Evolutionary conservation across 106 monocot genomes (phyloP), one percentile per base, ranked within the genome.

Genomic region (Dioscorea alata): DNA sequence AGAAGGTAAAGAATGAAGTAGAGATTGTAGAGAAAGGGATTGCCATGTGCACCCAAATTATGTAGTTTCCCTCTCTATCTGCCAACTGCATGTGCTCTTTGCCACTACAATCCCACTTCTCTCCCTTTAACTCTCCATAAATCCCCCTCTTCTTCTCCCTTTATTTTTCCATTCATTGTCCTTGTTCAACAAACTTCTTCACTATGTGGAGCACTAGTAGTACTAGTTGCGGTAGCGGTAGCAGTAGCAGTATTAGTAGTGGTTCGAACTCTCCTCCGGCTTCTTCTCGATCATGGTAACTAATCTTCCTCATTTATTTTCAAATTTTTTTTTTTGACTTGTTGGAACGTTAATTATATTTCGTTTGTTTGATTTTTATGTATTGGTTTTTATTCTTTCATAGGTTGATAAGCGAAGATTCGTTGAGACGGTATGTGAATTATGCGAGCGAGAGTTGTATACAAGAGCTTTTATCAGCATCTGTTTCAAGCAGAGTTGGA

Each of bases 371-470:
- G 50, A 49, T 34, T 24, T 58, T 61, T 23, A 18, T 61, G 32
- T 13, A 0, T 21, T 0, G 69, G 28, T 28, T 28, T 28, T 28
- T 28, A 28, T 28, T 28, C 28, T 28, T 28, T 28, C 3, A 28
- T 60, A 89, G 94, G 94, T 94, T 90, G 19, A 77, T 94, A 17
- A 94, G 94, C 51, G 94, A 90, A 53, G 94, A 94, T 18, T 94
- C 94, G 15, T 48, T 94, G 76, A 74, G 72, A 66, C 84, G 94
- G 71, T 94, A 87, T 20, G 90, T 90, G 57, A 62, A 73, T 1
- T 83, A 87, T 35, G 94, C 94, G 35, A 94, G 94, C 53, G 94
- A 94, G 87, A 85, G 80, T 72, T 90, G 94, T 78, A 80, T 94
- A 12, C 94, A 94, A 75, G 94, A 94, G 69, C 90, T 94, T 22